A percentile compares a stretch with the other conserved stretches of the same genome.
Conservation (phyloP, 2,329 filamentous ascomycete species). For the Fusarium keratoplasticum region DNA sequence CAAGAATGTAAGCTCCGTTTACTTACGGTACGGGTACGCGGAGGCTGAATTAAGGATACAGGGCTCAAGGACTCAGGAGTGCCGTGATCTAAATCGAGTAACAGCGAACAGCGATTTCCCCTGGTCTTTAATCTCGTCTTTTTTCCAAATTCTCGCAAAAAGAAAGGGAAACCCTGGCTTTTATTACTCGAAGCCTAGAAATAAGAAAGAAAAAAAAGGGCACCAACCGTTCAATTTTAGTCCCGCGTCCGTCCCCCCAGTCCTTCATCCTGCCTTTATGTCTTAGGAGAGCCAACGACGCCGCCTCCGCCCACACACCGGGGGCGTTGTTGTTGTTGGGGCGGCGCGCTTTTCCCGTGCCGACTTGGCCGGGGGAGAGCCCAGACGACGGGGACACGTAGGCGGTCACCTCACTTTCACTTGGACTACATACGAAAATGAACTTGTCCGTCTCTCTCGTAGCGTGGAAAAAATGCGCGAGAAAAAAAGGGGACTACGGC, state of each 20-base stretch:
- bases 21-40: not conserved
- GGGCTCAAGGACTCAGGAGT: conserved; percentile 21
- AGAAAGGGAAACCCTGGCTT: not conserved
- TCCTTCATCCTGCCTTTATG: not conserved
- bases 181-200: not conserved
- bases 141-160: not conserved
- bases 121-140: conserved; percentile 30
- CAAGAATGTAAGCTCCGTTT: conserved; percentile 15
- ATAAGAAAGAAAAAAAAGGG: conserved; percentile 1
- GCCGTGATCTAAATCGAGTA: conserved; percentile 32
- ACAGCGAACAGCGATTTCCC: conserved; percentile 15
- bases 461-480: not conserved
- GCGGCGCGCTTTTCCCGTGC: conserved; percentile 25
- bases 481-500: not conserved
- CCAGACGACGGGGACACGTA: conserved; percentile 23
- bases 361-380: conserved; percentile 26
- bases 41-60: conserved; percentile 25
- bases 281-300: not conserved
- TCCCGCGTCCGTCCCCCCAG: not conserved
- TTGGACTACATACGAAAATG: not conserved
- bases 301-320: not conserved
- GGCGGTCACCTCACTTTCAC: conserved; percentile 2
- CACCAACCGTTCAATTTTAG: conserved; percentile 12
- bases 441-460: conserved; percentile 9
- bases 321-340: conserved; percentile 17